phyloP scores from a whole-genome alignment of 179 eudicot species.

The Silene vulgaris region DNA sequence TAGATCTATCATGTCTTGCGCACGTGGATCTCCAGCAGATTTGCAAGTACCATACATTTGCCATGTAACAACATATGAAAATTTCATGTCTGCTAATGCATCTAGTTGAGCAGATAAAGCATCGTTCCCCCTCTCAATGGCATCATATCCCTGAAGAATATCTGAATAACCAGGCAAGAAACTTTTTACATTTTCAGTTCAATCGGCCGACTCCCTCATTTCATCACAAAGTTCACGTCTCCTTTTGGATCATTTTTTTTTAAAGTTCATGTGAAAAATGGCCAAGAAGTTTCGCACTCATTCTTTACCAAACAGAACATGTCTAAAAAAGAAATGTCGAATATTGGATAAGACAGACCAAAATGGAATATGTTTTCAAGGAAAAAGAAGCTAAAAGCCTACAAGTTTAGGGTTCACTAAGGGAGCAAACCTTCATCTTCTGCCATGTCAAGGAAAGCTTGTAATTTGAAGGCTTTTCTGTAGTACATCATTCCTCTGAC shows the following conservation, averaged over 20 bases:
- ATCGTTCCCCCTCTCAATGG: slow-evolving; percentile 61
- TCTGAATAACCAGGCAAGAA: slow-evolving; percentile 40
- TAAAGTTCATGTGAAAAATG: too few relatives aligned
- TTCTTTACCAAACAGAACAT: neutral
- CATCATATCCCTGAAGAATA: slow-evolving; percentile 74
- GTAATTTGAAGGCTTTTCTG: slow-evolving; percentile 78
- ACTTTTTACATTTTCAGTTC: neutral
- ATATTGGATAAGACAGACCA: neutral
- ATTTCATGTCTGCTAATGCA: slow-evolving; percentile 89
- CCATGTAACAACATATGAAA: slow-evolving; percentile 75
- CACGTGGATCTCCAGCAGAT: slow-evolving; percentile 73
- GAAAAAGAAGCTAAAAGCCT: slow-evolving; percentile 7
- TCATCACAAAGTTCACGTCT: too few relatives aligned
- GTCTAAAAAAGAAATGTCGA: neutral
- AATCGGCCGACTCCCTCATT: neutral
- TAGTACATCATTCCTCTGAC: slow-evolving; percentile 99
- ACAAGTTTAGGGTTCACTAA: slow-evolving; percentile 16
- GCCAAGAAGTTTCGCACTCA: too few relatives aligned
- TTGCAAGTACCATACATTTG: slow-evolving; percentile 83
- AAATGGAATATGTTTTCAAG: neutral
- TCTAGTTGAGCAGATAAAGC: slow-evolving; percentile 79
- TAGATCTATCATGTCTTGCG: slow-evolving; percentile 71
- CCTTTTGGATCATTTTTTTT: neutral
- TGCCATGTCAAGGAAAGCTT: slow-evolving; percentile 98
- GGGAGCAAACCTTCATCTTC: slow-evolving; percentile 65